Conservation (phyloP, 2,329 filamentous ascomycete genomes). For the Sporothrix schenckii region DNA sequence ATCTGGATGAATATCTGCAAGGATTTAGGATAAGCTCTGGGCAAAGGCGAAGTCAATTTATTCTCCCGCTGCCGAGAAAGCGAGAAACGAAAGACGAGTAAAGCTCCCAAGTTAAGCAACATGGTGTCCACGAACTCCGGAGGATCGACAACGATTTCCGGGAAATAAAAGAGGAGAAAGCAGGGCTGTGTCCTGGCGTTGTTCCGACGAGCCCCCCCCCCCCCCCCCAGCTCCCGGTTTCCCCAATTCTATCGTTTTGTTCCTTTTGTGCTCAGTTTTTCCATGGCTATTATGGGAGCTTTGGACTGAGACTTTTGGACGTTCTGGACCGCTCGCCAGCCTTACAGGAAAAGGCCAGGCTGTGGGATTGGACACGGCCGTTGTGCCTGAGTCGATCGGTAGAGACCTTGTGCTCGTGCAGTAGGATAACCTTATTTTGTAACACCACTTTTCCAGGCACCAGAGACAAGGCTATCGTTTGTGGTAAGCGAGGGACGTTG, state of each 20-base stretch:
- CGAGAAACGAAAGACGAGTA: background rate
- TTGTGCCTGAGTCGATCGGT: background rate
- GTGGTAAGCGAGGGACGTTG: background rate
- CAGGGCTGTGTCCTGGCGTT: background rate
- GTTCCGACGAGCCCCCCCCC: background rate
- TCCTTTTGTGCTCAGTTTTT: background rate
- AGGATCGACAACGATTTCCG: background rate
- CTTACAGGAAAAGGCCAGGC: background rate
- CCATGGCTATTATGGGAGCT: background rate
- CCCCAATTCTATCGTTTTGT: background rate
- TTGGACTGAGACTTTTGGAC: background rate
- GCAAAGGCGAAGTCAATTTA: background rate
- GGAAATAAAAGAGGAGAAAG: background rate
- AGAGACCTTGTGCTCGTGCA: constrained; percentile 2
- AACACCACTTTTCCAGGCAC: background rate
- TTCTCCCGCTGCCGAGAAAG: background rate
- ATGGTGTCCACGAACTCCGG: background rate
- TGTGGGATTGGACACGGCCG: background rate
- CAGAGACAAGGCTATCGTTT: constrained; percentile 2
- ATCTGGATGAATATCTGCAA: constrained; percentile 20
- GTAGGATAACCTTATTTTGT: background rate
- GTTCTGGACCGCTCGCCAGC: constrained; percentile 10
- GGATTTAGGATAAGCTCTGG: constrained; percentile 25
- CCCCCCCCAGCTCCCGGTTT: background rate
- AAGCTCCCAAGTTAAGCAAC: background rate